These are phyloP conservation scores for Plasmodium cynomolgi DNA, from an alignment of 169 alveolate species.

Conservation along the genomic window DNA sequence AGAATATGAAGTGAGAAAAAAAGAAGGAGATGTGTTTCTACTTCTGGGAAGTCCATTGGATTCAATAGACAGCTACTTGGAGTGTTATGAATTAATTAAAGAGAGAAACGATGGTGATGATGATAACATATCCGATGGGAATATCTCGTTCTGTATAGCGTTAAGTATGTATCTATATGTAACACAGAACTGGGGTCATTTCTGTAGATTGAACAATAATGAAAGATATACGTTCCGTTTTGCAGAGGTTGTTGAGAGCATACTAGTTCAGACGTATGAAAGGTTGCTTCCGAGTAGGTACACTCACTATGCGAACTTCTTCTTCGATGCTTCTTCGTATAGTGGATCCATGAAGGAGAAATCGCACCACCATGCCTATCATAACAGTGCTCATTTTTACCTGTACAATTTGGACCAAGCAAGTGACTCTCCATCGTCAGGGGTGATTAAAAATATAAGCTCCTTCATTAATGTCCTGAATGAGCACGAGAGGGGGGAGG, in stretches of 20 bases:
- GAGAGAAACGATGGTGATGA: not conserved
- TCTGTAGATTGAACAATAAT: constrained; percentile 28
- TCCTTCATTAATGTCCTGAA: constrained; percentile 26
- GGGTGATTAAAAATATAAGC: not conserved
- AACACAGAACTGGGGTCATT: constrained; percentile 48
- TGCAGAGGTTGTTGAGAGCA: constrained; percentile 20
- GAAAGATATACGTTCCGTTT: constrained; percentile 42
- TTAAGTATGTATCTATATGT: constrained; percentile 25
- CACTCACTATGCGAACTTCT: constrained; percentile 29
- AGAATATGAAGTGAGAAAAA: constrained; percentile 20
- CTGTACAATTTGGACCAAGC: constrained; percentile 4
- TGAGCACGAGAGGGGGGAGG: not conserved
- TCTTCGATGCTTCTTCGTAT: constrained; percentile 58
- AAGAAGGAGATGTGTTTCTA: constrained; percentile 63
- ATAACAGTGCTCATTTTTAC: not conserved
- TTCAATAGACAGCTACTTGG: constrained; percentile 27
- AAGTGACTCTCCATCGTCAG: not conserved
- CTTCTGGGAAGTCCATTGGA: constrained; percentile 67
- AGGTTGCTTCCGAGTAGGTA: constrained; percentile 8
- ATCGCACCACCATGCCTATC: not conserved
- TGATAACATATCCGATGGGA: constrained; percentile 2
- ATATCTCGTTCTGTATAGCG: constrained; percentile 26
- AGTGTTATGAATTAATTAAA: constrained; percentile 37
- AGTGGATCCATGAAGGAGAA: constrained; percentile 32
- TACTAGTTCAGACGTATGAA: constrained; percentile 16